phyloP scores from a whole-genome alignment of 257 asterid species.

The Perilla frutescens region DNA sequence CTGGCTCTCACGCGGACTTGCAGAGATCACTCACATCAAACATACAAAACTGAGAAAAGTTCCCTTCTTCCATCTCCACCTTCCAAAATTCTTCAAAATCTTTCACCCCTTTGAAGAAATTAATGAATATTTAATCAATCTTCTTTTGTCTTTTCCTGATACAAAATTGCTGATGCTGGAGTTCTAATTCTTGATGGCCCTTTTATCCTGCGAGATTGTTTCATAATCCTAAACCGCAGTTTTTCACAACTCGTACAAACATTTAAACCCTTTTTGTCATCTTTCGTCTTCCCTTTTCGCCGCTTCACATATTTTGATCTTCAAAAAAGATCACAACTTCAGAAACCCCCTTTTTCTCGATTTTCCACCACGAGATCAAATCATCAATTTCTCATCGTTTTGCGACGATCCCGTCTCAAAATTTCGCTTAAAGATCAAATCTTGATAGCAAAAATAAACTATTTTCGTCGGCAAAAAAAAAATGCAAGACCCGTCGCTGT shows the following conservation, averaged over 20 bases:
- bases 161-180: neutral
- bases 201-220: constrained; percentile 1
- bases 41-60: neutral
- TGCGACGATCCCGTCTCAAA: constrained; percentile 27
- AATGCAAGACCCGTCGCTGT: constrained; percentile 87
- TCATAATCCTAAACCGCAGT: neutral
- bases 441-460: neutral
- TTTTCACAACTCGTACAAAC: neutral
- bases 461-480: too few species aligned
- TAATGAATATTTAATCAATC: neutral
- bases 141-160: neutral
- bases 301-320: constrained; percentile 29
- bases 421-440: constrained; percentile 20
- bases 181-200: constrained; percentile 7
- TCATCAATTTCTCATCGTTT: neutral
- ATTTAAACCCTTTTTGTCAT: constrained; percentile 18
- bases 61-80: neutral
- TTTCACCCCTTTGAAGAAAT: neutral
- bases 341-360: neutral
- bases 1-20: constrained; percentile 61
- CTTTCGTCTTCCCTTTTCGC: constrained; percentile 17
- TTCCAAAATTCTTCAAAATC: constrained; percentile 23
- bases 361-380: neutral
- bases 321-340: constrained; percentile 17
- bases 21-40: constrained; percentile 44